Percentiles rank a stretch among this genome's conserved stretches.
Evolutionary conservation across 2,329 filamentous ascomycete species (phyloP).

Genomic region (Aspergillus felis): DNA sequence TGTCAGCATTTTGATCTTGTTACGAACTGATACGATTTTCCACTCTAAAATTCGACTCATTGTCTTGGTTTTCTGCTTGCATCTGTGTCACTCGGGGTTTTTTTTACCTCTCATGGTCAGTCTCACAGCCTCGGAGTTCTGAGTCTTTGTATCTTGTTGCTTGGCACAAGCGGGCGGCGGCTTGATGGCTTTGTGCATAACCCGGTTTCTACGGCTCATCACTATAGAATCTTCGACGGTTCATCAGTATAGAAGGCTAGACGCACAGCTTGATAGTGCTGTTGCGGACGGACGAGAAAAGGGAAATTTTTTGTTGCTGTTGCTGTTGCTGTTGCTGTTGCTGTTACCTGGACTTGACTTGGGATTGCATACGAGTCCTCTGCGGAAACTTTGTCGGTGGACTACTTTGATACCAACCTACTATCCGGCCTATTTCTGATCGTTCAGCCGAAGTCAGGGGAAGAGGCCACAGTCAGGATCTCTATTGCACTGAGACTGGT

Average conservation of each 20-base stretch:
- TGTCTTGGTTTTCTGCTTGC: conserved; percentile 6
- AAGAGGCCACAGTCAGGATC: not conserved
- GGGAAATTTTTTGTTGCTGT: conserved; percentile 13
- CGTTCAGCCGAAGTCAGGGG: not conserved
- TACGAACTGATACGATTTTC: conserved; percentile 23
- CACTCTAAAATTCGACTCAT: conserved; percentile 3
- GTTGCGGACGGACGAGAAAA: conserved; percentile 13
- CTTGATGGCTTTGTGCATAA: conserved; percentile 18
- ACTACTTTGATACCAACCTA: conserved; percentile 5
- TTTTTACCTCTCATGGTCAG: conserved; percentile 9
- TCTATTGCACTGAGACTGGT: not conserved
- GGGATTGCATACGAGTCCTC: conserved; percentile 1
- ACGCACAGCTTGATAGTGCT: conserved; percentile 13
- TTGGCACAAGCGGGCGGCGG: conserved; percentile 14
- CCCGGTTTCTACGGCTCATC: conserved; percentile 13
- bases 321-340: not conserved
- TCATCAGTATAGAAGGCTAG: conserved; percentile 21
- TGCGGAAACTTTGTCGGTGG: conserved; percentile 1
- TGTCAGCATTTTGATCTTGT: conserved; percentile 8
- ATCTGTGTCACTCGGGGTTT: conserved; percentile 3
- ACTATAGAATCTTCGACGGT: conserved; percentile 19
- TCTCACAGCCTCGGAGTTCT: conserved; percentile 15
- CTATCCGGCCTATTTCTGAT: conserved; percentile 3
- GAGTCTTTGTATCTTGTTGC: conserved; percentile 12
- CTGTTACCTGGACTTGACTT: not conserved